Base-by-base conservation (phyloP, 805 yeast genomes). In the Spathaspora hagerdaliae region DNA sequence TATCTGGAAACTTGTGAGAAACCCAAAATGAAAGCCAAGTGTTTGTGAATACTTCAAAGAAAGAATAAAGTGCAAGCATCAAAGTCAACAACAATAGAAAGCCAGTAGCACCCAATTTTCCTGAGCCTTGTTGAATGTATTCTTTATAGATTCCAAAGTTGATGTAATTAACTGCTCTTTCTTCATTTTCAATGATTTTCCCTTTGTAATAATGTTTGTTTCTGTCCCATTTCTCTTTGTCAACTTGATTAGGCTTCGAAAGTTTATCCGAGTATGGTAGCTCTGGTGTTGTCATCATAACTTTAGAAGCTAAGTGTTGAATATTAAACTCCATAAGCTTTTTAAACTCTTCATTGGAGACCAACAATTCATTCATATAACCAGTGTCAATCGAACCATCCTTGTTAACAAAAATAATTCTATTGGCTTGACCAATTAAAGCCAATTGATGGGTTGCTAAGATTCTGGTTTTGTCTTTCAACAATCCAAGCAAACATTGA, bases 361-460 rank as follows among this genome's bases (percentile, higher is more conserved):
- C 47, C 39, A 67, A 57, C 47, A 89, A 64, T 42, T 84, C 83
- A 0, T 70, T 75, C 14, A 78, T 68, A 0, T 85, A 74, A 10
- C 91, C 96, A 32, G 79, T 62, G 38, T 75, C 79, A 29, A 85
- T 65, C 0, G 76, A 56, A 0, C 88, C 82, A 43, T 84, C 86
- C 14, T 85, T 81, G 54, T 81, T 78, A 52, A 89, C 63, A 49
- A 83, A 86, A 10, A 89, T 72, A 31, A 89, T 67, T 39, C 84
- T 72, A 59, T 84, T 87, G n/a, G 95, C 94, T 45, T 74, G 64
- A 14, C 78, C 78, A 49, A 88, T 77, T 48, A 88, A 69, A 6
- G 88, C 78, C 41, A 89, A 68, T 60, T 89, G 96, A 62, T 88
- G 96, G 0, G 96, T 89, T 1, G 95, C 95, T 55, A 88, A 69